phyloP scores from a whole-genome alignment of 257 asterid genomes.

The Ilex asprella region DNA sequence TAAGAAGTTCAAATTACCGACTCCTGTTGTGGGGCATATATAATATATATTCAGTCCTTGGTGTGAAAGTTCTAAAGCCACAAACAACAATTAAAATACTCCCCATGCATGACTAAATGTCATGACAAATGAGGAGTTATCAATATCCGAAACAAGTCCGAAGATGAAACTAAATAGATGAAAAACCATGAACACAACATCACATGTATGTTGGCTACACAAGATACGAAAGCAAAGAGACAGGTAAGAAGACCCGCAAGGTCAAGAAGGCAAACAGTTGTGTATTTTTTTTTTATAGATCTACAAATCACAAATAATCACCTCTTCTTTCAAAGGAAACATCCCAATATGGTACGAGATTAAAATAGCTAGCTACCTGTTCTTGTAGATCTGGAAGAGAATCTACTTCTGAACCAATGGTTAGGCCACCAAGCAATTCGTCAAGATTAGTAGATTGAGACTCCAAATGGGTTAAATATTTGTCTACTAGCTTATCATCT shows the following conservation, averaged over 20 bases:
- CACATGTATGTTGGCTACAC: no score
- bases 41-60: no score
- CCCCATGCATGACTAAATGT: no score
- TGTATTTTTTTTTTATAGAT: background rate
- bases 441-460: constrained; percentile 46
- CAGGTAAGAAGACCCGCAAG: background rate
- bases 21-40: no score
- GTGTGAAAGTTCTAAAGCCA: no score
- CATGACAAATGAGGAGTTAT: no score
- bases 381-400: constrained; percentile 80
- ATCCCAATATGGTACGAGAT: background rate
- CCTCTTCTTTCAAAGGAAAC: background rate
- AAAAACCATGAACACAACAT: no score
- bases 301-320: background rate
- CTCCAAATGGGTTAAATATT: constrained; percentile 21
- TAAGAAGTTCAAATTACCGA: no score
- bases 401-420: constrained; percentile 54
- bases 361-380: constrained; percentile 42
- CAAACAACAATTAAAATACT: no score
- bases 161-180: no score
- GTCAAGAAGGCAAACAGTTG: background rate
- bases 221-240: no score
- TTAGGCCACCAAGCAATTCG: constrained; percentile 40
- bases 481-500: constrained; percentile 24
- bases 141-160: no score